These are phyloP conservation scores for Rhododendron ferrugineum DNA, from an alignment of 148 eudicot genomes.

Conservation along the genomic window DNA sequence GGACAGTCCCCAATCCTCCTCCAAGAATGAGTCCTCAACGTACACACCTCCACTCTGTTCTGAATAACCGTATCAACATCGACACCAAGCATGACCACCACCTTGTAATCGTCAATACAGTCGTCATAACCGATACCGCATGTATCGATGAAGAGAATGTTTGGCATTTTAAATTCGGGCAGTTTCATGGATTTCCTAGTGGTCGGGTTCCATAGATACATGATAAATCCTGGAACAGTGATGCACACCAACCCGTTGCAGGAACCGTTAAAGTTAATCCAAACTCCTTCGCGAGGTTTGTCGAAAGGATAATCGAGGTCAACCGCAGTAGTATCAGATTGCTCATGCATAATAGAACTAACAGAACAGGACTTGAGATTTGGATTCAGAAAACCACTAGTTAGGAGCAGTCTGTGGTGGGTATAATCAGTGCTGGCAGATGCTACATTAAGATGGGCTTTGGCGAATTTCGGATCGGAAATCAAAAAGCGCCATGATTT, in stretches of 20 bases:
- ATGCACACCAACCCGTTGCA: slow-evolving; percentile 48
- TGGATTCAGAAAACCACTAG: no score
- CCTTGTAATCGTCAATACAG: no score
- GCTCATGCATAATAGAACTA: background rate
- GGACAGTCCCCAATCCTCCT: background rate
- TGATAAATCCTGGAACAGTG: background rate
- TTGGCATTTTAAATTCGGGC: background rate
- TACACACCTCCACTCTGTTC: slow-evolving; percentile 5
- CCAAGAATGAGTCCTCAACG: no score
- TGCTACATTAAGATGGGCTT: no score
- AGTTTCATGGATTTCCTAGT: slow-evolving; percentile 5
- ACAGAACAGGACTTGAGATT: no score
- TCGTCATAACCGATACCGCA: no score
- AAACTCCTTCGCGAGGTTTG: background rate
- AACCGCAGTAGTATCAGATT: background rate
- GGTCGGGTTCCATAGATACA: slow-evolving; percentile 37
- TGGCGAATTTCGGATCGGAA: no score
- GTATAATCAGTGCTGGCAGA: no score
- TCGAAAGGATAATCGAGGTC: slow-evolving; percentile 29
- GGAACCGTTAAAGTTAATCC: slow-evolving; percentile 32
- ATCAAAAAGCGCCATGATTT: no score
- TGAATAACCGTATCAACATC: background rate
- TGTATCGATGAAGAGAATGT: background rate
- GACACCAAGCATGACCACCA: no score
- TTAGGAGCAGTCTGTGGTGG: background rate